Base-by-base conservation (phyloP, 83 land plant species). In the Picea mariana region DNA sequence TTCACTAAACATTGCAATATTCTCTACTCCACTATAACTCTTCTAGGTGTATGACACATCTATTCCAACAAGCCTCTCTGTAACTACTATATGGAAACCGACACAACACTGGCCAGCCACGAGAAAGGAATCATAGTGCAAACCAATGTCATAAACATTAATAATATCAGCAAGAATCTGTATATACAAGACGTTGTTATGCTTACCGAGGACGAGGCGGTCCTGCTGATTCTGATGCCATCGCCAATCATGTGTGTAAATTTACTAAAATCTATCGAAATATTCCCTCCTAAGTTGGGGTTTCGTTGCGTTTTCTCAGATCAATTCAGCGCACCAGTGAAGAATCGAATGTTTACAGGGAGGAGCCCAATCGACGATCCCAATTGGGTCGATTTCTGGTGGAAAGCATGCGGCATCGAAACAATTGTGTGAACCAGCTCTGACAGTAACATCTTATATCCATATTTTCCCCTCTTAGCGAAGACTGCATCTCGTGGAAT, bases 401-500 rank as follows among this genome's bases (percentile, higher is more conserved):
- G 4, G 42, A 40, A 40, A 40, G 42, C 4, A 40, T 3, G 42
- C 42, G 42, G 42, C 42, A 40, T 40, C 42, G 6, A 5, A 40
- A 40, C 42, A 40, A 40, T 40, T 40, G 42, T 4, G 6, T 5
- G 4, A 40, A 40, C 42, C 42, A 40, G 6, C 42, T 40, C 42
- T 40, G 42, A 40, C 42, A 5, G 6, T 40, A 40, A 40, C 6
- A 40, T 40, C 6, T 3, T 40, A 40, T 40, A 3, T 40, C 42
- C 42, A 40, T 40, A 3, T 40, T 40, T 40, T 40, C 42, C 42
- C 42, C 42, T 40, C 42, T 40, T 5, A 40, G 42, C 42, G 42
- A 40, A 40, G 42, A 40, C 42, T 40, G 42, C 6, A 40, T 40
- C 75, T 42, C 4, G 47, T 92, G 93, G 94, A 68, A 49, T 13